Conservation (phyloP, 2,329 filamentous ascomycete species). For the Fusarium pseudoanthophilum region DNA sequence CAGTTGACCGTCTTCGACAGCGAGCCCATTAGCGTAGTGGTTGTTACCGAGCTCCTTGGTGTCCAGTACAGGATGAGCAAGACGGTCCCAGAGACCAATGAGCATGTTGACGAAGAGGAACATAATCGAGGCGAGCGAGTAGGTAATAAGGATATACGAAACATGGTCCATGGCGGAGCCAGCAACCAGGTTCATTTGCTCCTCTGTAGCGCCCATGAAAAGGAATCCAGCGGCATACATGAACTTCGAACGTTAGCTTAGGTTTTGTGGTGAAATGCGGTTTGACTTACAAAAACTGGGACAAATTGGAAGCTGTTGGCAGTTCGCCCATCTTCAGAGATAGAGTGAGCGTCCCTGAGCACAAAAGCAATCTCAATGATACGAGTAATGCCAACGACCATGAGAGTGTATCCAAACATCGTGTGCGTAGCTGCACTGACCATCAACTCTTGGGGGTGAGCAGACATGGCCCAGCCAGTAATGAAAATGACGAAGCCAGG, state of each 20-base stretch:
- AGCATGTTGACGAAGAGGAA: conserved; percentile 94
- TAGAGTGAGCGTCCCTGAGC: conserved; percentile 74
- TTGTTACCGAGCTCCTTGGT: conserved; percentile 54
- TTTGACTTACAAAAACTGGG: conserved; percentile 66
- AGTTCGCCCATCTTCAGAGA: conserved; percentile 74
- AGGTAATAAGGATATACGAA: conserved; percentile 91
- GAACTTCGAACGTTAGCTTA: conserved; percentile 63
- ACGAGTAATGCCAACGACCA: conserved; percentile 85
- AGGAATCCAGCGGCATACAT: conserved; percentile 93
- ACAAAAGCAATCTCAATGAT: conserved; percentile 94
- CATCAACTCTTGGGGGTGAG: conserved; percentile 84
- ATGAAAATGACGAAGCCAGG: conserved; percentile 90
- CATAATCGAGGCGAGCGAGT: conserved; percentile 87
- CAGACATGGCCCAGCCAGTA: conserved; percentile 96
- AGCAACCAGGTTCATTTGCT: conserved; percentile 86
- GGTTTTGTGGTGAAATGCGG: not conserved
- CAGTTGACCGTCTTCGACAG: conserved; percentile 66
- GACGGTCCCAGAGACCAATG: conserved; percentile 81
- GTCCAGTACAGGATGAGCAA: conserved; percentile 51
- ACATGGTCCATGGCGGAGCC: conserved; percentile 85
- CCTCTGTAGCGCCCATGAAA: conserved; percentile 97
- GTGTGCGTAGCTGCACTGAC: conserved; percentile 89
- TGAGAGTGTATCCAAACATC: conserved; percentile 94
- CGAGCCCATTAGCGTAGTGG: conserved; percentile 48
- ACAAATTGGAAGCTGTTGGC: conserved; percentile 70